Conservation (phyloP, 78 protist genomes). For the Dictyostelium intermedium region DNA sequence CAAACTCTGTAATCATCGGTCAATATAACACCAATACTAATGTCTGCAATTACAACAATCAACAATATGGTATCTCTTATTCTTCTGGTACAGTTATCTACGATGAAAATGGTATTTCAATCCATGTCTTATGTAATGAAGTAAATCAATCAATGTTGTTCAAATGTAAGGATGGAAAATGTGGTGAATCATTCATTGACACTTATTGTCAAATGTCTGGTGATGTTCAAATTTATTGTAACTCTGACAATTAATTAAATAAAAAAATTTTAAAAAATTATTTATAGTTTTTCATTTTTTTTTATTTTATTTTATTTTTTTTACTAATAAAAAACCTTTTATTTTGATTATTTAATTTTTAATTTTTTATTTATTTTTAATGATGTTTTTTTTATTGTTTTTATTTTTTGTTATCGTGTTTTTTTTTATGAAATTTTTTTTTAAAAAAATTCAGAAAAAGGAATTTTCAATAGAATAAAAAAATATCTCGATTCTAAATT, state of each 20-base stretch:
- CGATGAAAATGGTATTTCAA: background rate
- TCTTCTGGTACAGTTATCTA: background rate
- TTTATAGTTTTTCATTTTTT: too few species aligned
- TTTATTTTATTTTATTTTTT: too few species aligned
- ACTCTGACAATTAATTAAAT: background rate
- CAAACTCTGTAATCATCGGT: background rate
- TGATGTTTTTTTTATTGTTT: too few species aligned
- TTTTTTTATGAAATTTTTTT: too few species aligned
- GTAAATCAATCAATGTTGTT: background rate
- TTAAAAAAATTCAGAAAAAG: too few species aligned
- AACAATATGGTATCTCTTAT: background rate
- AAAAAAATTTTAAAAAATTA: too few species aligned
- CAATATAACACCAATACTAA: background rate
- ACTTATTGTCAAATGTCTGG: background rate
- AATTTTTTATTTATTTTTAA: too few species aligned
- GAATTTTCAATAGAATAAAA: too few species aligned
- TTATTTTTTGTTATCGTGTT: too few species aligned
- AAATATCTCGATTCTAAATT: too few species aligned
- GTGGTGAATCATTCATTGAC: background rate
- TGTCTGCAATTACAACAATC: background rate
- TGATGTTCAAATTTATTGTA: background rate
- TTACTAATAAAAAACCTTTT: too few species aligned
- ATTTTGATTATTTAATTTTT: too few species aligned
- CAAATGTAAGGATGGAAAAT: background rate
- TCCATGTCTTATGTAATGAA: background rate